A percentile compares a stretch with the other conserved stretches of the same genome.
Conservation (phyloP, 208 protist species). For the Wallacemonas sp. region DNA sequence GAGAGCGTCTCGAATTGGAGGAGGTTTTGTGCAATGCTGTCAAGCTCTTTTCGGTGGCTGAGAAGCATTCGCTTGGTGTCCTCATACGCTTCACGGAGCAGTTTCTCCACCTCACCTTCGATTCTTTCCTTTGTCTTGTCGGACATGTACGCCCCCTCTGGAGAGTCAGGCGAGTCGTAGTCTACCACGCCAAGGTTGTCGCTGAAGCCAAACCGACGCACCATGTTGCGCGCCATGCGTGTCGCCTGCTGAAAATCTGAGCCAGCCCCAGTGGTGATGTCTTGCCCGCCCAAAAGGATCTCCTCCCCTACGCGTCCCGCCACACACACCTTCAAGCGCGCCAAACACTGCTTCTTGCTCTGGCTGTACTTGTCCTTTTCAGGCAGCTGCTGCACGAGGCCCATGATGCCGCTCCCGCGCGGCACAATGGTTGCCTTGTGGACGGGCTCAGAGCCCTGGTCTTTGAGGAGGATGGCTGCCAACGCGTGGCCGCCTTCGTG, state of each 20-base stretch:
- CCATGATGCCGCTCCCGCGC: constrained; percentile 89
- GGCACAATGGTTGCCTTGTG: constrained; percentile 93
- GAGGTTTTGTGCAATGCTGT: constrained; percentile 77
- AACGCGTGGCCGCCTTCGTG: constrained; percentile 90
- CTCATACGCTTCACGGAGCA: constrained; percentile 74
- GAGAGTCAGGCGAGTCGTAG: constrained; percentile 72
- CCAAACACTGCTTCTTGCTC: constrained; percentile 81
- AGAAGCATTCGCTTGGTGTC: constrained; percentile 72
- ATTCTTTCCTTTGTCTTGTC: constrained; percentile 89
- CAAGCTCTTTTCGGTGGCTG: constrained; percentile 58
- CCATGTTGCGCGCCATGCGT: constrained; percentile 86
- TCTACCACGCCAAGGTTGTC: constrained; percentile 82
- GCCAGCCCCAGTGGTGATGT: constrained; percentile 92
- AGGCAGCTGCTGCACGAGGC: constrained; percentile 88
- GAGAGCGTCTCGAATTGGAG: constrained; percentile 86
- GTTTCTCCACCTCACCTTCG: constrained; percentile 68
- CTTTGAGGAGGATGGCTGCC: constrained; percentile 72
- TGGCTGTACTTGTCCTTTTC: constrained; percentile 87
- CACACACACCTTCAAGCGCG: constrained; percentile 83
- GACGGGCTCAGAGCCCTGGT: constrained; percentile 80
- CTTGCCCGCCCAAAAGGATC: constrained; percentile 92
- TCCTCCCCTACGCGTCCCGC: constrained; percentile 96
- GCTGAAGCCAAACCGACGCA: constrained; percentile 91
- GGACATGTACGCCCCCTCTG: constrained; percentile 88
- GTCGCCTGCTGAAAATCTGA: constrained; percentile 93